phyloP scores from a whole-genome alignment of 2,329 filamentous ascomycete species.

The Tricladium varicosporioides region DNA sequence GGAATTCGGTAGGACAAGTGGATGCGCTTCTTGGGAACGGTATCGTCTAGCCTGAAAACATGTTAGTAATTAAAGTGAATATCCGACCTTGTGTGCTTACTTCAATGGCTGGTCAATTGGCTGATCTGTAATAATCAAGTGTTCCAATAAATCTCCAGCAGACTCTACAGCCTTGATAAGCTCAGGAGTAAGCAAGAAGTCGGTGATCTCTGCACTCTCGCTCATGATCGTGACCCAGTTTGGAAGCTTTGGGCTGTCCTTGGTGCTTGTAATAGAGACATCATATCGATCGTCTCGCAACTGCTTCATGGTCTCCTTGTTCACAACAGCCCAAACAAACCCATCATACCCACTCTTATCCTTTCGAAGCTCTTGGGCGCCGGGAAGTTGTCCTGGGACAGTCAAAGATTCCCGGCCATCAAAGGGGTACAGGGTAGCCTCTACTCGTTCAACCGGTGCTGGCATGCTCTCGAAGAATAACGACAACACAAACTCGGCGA shows the following conservation, averaged over 20 bases:
- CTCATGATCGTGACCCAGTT: constrained; percentile 92
- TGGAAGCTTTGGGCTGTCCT: constrained; percentile 88
- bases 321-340: constrained; percentile 93
- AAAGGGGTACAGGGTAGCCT: constrained; percentile 81
- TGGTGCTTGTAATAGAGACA: constrained; percentile 86
- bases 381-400: constrained; percentile 61
- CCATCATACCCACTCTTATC: constrained; percentile 75
- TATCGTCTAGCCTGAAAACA: constrained; percentile 71
- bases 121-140: constrained; percentile 86
- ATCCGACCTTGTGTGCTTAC: constrained; percentile 47
- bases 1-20: constrained; percentile 72
- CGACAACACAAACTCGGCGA: constrained; percentile 66
- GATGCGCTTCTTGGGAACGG: constrained; percentile 79
- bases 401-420: constrained; percentile 85
- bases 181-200: constrained; percentile 82
- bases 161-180: constrained; percentile 75
- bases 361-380: constrained; percentile 53
- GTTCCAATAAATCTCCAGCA: constrained; percentile 80
- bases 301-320: constrained; percentile 90
- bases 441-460: constrained; percentile 67
- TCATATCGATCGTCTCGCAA: constrained; percentile 93
- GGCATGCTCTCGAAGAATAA: constrained; percentile 79
- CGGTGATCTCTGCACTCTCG: constrained; percentile 93
- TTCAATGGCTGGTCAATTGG: constrained; percentile 81
- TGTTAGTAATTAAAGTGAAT: constrained; percentile 6